These are phyloP conservation scores for Sporodiniella umbellata DNA, from an alignment of 371 early-diverging fungal species.

Conservation along the genomic window DNA sequence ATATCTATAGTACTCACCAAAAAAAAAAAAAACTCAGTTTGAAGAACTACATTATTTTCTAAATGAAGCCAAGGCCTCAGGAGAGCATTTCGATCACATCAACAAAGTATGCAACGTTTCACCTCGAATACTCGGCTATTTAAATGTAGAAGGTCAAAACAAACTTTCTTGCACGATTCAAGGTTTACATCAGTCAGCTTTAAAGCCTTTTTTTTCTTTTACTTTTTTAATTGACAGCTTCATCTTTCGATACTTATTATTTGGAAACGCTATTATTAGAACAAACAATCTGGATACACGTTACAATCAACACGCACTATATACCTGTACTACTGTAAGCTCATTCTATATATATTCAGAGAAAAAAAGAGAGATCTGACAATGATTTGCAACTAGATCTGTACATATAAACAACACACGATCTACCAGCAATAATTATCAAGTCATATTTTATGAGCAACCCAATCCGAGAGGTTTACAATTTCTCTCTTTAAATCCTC, in stretches of 20 bases:
- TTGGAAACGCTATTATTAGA: not conserved
- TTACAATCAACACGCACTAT: not conserved
- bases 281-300: conserved; percentile 28
- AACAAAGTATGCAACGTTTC: conserved; percentile 31
- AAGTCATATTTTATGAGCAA: conserved; percentile 62
- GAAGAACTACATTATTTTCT: conserved; percentile 19
- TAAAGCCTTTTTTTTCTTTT: too few species aligned
- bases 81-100: conserved; percentile 27
- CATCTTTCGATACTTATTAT: not conserved
- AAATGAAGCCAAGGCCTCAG: conserved; percentile 27
- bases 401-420: conserved; percentile 2
- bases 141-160: conserved; percentile 2
- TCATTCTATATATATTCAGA: not conserved
- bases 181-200: too few species aligned
- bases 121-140: conserved; percentile 34
- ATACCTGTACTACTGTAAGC: conserved; percentile 17
- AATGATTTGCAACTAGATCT: conserved; percentile 10
- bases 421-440: conserved; percentile 7
- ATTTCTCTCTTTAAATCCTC: conserved; percentile 67
- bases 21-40: too few species aligned
- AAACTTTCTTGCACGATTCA: too few species aligned
- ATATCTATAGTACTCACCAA: too few species aligned
- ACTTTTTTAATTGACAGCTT: too few species aligned
- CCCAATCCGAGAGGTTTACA: conserved; percentile 65
- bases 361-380: not conserved